phyloP scores from a whole-genome alignment of 805 yeast species.

The Ogataea pini region DNA sequence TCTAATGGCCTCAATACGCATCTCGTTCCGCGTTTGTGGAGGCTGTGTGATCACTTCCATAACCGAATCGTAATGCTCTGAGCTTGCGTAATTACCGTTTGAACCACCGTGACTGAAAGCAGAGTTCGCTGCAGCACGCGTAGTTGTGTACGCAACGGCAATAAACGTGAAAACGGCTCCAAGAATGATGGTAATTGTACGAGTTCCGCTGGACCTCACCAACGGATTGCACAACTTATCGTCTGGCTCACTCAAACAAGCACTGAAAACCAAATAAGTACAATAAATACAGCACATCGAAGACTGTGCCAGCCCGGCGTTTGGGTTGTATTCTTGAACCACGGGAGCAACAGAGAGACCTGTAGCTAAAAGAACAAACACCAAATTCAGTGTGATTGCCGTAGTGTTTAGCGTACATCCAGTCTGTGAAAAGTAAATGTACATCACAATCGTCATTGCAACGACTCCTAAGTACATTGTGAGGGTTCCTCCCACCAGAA shows the following conservation, averaged over 20 bases:
- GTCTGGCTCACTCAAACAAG: constrained; percentile 96
- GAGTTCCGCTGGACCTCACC: constrained; percentile 83
- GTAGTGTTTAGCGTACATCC: constrained; percentile 90
- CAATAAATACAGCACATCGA: constrained; percentile 95
- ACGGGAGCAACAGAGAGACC: constrained; percentile 74
- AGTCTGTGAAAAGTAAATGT: constrained; percentile 72
- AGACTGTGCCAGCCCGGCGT: constrained; percentile 94
- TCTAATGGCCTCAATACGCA: constrained; percentile 83
- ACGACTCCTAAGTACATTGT: constrained; percentile 78
- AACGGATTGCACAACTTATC: constrained; percentile 90
- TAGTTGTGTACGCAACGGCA: constrained; percentile 96
- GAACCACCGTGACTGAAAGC: constrained; percentile 48
- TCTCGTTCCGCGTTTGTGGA: constrained; percentile 54
- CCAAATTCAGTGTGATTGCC: constrained; percentile 75
- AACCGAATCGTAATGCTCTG: constrained; percentile 44
- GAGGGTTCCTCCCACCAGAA: constrained; percentile 84
- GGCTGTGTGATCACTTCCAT: constrained; percentile 49
- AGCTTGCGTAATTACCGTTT: constrained; percentile 20
- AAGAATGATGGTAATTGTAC: constrained; percentile 81
- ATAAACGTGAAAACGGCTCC: constrained; percentile 93
- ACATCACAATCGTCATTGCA: constrained; percentile 76
- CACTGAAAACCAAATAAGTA: constrained; percentile 86
- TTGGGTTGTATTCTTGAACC: constrained; percentile 90
- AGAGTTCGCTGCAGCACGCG: constrained; percentile 89
- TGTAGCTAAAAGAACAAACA: constrained; percentile 65